Evolutionary conservation across 2,329 filamentous ascomycete species (phyloP), one percentile per base, ranked within the genome.

Genomic region (Aspergillus udagawae): DNA sequence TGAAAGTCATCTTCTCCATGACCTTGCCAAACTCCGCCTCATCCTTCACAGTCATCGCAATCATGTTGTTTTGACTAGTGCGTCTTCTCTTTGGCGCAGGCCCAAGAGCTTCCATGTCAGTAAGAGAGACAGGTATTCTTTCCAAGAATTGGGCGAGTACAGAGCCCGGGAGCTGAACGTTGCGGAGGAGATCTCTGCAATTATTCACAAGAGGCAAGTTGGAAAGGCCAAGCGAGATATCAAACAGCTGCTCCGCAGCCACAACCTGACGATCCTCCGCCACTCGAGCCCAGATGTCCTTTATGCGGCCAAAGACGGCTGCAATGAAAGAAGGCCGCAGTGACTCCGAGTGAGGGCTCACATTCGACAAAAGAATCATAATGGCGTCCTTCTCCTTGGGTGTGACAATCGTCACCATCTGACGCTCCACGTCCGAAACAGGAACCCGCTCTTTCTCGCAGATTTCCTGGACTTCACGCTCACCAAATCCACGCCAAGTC

Each of bases 11-110:
- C 65, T 88, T 89, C 64, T 86, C 85, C 60, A 97, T 82, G 6
- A 87, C 83, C 50, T 82, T 81, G 62, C 83, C 84, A 29, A 92
- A 75, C 67, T 90, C 86, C 6, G 83, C 80, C 35, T 86, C 84
- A 55, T 86, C 83, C 61, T 86, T 84, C 14, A 82, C 79, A 38
- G 83, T 82, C 54, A 85, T 79, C 49, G 83, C 83, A 54, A 85
- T 82, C 63, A 84, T 82, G 62, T 90, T 88, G 17, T 84, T 87
- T 54, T 88, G 85, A 73, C 90, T 95, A 0, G 86, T 91, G 55
- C 91, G 84, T 67, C 91, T 86, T 60, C 91, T 83, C 79, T 96
- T 96, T 62, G 87, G 87, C 1, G 89, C 83, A 9, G 89, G 88
- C 12, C 86, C 84, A 55, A 87, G 86, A 49, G 86, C 86, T 45